Evolutionary conservation across 116 monocot genomes (phyloP).

Genomic region (Phalaenopsis hybrid): DNA sequence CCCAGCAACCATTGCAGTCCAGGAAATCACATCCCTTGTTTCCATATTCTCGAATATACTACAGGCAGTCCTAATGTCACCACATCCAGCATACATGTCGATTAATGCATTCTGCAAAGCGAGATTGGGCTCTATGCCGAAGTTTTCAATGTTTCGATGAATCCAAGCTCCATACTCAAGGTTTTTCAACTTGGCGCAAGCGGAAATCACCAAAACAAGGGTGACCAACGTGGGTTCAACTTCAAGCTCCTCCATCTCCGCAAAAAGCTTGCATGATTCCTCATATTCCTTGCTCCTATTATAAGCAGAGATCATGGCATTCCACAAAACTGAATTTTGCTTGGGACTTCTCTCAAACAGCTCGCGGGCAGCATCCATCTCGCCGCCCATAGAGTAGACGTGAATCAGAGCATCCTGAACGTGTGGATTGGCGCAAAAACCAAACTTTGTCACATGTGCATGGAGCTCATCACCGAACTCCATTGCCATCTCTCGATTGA

Average conservation of each 20-base stretch:
- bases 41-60: conserved; percentile 47
- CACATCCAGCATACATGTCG: conserved; percentile 57
- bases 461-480: conserved; percentile 37
- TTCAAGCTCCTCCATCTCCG: conserved; percentile 30
- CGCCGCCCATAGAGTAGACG: conserved; percentile 37
- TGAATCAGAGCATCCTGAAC: conserved; percentile 39
- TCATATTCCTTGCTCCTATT: conserved; percentile 26
- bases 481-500: conserved; percentile 18
- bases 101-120: conserved; percentile 46
- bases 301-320: conserved; percentile 57
- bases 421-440: conserved; percentile 27
- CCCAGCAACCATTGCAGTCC: conserved; percentile 52
- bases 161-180: conserved; percentile 32
- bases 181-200: conserved; percentile 47
- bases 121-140: conserved; percentile 18
- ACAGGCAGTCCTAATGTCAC: conserved; percentile 34
- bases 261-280: conserved; percentile 37
- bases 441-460: conserved; percentile 51
- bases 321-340: conserved; percentile 46
- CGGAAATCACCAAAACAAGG: conserved; percentile 43
- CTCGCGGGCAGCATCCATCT: conserved; percentile 26
- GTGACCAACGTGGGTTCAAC: conserved; percentile 35
- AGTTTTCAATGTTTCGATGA: conserved; percentile 25
- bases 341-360: conserved; percentile 37
- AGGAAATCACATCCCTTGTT: conserved; percentile 39